Conservation (phyloP, 192 early-diverging fungal species). For the Coemansia nantahalensis region DNA sequence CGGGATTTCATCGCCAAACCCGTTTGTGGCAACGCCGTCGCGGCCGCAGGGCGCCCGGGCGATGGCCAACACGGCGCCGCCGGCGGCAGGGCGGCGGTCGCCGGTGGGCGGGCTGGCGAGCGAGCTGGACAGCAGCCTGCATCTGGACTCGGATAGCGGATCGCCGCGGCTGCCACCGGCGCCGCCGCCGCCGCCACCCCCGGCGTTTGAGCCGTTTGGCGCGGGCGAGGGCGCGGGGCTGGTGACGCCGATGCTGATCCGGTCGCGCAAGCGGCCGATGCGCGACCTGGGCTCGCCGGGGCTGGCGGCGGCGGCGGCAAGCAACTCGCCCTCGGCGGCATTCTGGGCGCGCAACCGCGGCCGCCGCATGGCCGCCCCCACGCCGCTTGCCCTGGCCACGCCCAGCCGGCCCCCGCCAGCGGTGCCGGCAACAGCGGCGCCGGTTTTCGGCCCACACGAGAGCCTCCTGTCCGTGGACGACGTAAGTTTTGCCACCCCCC, state of each 20-base stretch:
- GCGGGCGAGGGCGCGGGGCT: neutral
- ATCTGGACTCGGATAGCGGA: constrained; percentile 15
- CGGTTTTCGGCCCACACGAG: too few species aligned
- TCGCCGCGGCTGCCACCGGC: neutral
- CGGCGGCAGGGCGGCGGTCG: constrained; percentile 4
- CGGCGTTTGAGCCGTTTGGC: constrained; percentile 19
- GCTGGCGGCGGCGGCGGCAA: constrained; percentile 3
- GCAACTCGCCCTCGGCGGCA: constrained; percentile 20
- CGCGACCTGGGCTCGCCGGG: constrained; percentile 8
- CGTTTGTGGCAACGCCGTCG: constrained; percentile 20
- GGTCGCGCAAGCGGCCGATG: constrained; percentile 30
- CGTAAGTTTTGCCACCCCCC: constrained; percentile 17
- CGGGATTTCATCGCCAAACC: constrained; percentile 26
- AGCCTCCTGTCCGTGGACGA: constrained; percentile 14
- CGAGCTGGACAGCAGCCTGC: constrained; percentile 39
- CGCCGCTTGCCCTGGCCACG: neutral
- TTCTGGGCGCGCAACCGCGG: constrained; percentile 23
- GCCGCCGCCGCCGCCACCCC: constrained; percentile 7
- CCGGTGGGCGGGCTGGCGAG: constrained; percentile 28
- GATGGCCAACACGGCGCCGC: too few species aligned
- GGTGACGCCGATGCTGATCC: constrained; percentile 21
- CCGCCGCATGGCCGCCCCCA: neutral
- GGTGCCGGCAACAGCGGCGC: too few species aligned
- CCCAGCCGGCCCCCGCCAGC: too few species aligned
- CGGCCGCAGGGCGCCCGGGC: constrained; percentile 1